phyloP scores from a whole-genome alignment of 805 yeast genomes.

The Starmerella cellae region DNA sequence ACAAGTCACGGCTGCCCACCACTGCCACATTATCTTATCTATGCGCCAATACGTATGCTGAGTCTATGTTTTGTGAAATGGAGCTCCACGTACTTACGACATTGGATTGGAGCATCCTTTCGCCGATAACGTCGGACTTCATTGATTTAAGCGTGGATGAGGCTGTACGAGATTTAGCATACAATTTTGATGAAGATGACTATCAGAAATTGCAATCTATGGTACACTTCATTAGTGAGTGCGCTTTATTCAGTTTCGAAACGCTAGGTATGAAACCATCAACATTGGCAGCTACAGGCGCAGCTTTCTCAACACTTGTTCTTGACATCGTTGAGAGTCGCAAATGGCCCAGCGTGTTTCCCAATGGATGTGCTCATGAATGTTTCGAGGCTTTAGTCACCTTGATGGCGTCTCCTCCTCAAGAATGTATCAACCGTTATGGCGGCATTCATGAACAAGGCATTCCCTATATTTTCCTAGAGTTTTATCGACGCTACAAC shows the following conservation, averaged over 20 bases:
- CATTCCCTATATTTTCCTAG: slow-evolving; percentile 5
- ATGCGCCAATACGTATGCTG: slow-evolving; percentile 55
- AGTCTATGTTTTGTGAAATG: slow-evolving; percentile 56
- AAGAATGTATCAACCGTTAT: slow-evolving; percentile 11
- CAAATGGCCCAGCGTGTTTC: slow-evolving; percentile 14
- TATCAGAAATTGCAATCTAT: slow-evolving; percentile 16
- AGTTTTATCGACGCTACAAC: slow-evolving; percentile 6
- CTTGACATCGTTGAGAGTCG: slow-evolving; percentile 17
- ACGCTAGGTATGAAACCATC: slow-evolving; percentile 25
- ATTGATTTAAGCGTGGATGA: slow-evolving; percentile 22
- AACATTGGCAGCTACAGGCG: slow-evolving; percentile 28
- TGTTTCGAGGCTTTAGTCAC: slow-evolving; percentile 23
- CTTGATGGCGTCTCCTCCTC: slow-evolving; percentile 17
- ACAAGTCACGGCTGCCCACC: slow-evolving; percentile 62
- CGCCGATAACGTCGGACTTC: slow-evolving; percentile 44
- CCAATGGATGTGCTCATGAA: slow-evolving; percentile 13
- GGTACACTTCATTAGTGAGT: slow-evolving; percentile 27
- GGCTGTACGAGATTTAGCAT: slow-evolving; percentile 9
- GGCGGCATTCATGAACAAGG: slow-evolving; percentile 1
- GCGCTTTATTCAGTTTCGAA: slow-evolving; percentile 26
- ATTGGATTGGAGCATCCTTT: slow-evolving; percentile 58
- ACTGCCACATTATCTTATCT: slow-evolving; percentile 55
- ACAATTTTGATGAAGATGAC: slow-evolving; percentile 13
- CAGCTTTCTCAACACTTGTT: slow-evolving; percentile 25
- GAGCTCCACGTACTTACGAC: slow-evolving; percentile 60